These are phyloP conservation scores for Nephromyces sp. DNA, from an alignment of 169 alveolate genomes.

Conservation along the genomic window DNA sequence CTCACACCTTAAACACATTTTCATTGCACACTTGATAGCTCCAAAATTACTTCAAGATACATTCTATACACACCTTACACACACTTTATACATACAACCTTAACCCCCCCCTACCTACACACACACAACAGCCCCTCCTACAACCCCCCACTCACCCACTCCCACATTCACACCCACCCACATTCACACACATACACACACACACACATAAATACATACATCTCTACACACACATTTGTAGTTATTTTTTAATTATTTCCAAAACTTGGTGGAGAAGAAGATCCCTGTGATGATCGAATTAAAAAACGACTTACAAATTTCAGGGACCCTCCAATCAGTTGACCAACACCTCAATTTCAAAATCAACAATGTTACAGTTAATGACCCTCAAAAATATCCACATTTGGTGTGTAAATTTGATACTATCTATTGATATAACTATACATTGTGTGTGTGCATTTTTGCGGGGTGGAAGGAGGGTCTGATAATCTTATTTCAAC, in stretches of 20 bases:
- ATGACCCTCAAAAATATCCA: slow-evolving; percentile 77
- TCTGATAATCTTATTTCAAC: neutral
- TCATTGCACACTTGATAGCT: too few species aligned
- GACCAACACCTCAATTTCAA: slow-evolving; percentile 85
- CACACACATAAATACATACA: too few species aligned
- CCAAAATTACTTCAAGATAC: too few species aligned
- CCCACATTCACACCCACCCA: too few species aligned
- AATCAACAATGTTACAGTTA: slow-evolving; percentile 74
- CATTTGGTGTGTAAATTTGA: slow-evolving; percentile 59
- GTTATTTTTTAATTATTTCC: slow-evolving; percentile 79
- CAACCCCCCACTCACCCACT: too few species aligned
- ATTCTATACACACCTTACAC: too few species aligned
- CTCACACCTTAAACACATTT: too few species aligned
- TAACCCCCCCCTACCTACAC: too few species aligned
- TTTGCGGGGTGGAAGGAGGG: neutral
- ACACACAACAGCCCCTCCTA: too few species aligned
- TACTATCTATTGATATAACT: neutral
- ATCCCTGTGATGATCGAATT: slow-evolving; percentile 82
- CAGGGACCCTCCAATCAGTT: slow-evolving; percentile 80
- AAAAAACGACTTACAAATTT: slow-evolving; percentile 81
- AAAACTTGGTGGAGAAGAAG: slow-evolving; percentile 73
- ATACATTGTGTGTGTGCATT: neutral
- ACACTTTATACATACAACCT: too few species aligned
- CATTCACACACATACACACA: too few species aligned
- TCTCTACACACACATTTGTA: too few species aligned